phyloP scores from a whole-genome alignment of 2,329 filamentous ascomycete species.

The Fusarium sp. region DNA sequence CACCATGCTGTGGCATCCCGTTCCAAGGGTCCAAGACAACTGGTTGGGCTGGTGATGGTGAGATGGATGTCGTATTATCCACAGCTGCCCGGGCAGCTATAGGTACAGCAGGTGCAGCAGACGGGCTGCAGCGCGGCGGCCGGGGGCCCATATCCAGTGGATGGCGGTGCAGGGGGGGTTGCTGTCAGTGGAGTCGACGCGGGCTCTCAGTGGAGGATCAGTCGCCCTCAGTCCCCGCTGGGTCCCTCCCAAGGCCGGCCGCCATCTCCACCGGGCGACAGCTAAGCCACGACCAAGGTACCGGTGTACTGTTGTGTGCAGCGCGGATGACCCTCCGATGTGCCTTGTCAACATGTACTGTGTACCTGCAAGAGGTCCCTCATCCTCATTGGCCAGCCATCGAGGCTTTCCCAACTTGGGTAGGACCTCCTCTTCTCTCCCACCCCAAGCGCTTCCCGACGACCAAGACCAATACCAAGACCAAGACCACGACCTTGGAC shows the following conservation, averaged over 20 bases:
- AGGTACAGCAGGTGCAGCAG: background rate
- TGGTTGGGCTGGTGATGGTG: slow-evolving; percentile 21
- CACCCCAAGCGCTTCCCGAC: slow-evolving; percentile 34
- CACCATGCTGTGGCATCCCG: background rate
- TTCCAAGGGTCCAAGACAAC: background rate
- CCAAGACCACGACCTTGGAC: slow-evolving; percentile 26
- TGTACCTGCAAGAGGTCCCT: slow-evolving; percentile 20
- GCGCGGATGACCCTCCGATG: background rate
- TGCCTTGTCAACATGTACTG: slow-evolving; percentile 4
- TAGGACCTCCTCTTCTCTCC: slow-evolving; percentile 38
- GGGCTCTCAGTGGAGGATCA: slow-evolving; percentile 33
- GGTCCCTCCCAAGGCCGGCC: slow-evolving; percentile 26
- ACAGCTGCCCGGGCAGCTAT: background rate
- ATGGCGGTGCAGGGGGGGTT: slow-evolving; percentile 26
- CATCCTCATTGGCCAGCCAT: slow-evolving; percentile 9
- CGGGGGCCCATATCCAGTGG: slow-evolving; percentile 25
- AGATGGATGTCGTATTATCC: slow-evolving; percentile 4
- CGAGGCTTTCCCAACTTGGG: slow-evolving; percentile 33
- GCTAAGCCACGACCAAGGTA: slow-evolving; percentile 24
- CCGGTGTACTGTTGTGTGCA: slow-evolving; percentile 12
- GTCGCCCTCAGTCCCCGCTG: slow-evolving; percentile 24
- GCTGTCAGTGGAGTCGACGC: slow-evolving; percentile 36
- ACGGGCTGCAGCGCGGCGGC: slow-evolving; percentile 23
- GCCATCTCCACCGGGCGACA: slow-evolving; percentile 30
- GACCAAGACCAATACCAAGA: slow-evolving; percentile 16